A percentile compares a stretch with the other conserved stretches of the same genome.
Evolutionary conservation across 441 rosid species (phyloP).

Genomic region (Gossypium schwendimanii): DNA sequence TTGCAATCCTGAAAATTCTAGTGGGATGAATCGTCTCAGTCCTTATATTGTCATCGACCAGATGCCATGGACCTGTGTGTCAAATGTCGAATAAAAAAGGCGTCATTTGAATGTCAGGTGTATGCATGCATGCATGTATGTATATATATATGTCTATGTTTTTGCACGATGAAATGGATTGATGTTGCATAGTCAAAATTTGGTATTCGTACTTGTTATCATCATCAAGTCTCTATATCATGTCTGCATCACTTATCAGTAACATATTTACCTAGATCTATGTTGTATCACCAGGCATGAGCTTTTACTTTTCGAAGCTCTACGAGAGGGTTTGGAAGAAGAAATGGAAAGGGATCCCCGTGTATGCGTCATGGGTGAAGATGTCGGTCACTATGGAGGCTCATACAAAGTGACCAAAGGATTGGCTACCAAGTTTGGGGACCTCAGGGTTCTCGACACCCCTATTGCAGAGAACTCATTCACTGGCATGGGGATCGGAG

Average conservation of each 20-base stretch:
- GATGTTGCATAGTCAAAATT: neutral
- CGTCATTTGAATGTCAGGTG: too few species aligned
- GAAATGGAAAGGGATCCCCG: slow-evolving; percentile 92
- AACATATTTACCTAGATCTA: neutral
- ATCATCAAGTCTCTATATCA: neutral
- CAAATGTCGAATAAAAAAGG: neutral
- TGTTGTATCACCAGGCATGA: slow-evolving; percentile 51
- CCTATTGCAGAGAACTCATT: slow-evolving; percentile 96
- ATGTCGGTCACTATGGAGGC: slow-evolving; percentile 97
- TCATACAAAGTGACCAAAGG: slow-evolving; percentile 88
- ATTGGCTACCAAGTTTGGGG: slow-evolving; percentile 73
- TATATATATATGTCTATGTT: neutral
- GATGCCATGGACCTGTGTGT: neutral
- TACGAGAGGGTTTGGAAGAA: slow-evolving; percentile 90
- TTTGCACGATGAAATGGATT: neutral
- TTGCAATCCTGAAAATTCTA: neutral
- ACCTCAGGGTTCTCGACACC: slow-evolving; percentile 95
- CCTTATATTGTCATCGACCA: too few species aligned
- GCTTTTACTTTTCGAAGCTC: slow-evolving; percentile 84
- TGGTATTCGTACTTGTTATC: neutral
- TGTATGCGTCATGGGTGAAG: slow-evolving; percentile 96
- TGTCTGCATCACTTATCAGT: neutral
- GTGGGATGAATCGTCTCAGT: neutral
- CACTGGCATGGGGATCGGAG: slow-evolving; percentile 98
- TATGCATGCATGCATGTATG: neutral